Evolutionary conservation across 2,329 filamentous ascomycete species (phyloP).

Genomic region (Pseudohalonectria lignicola): DNA sequence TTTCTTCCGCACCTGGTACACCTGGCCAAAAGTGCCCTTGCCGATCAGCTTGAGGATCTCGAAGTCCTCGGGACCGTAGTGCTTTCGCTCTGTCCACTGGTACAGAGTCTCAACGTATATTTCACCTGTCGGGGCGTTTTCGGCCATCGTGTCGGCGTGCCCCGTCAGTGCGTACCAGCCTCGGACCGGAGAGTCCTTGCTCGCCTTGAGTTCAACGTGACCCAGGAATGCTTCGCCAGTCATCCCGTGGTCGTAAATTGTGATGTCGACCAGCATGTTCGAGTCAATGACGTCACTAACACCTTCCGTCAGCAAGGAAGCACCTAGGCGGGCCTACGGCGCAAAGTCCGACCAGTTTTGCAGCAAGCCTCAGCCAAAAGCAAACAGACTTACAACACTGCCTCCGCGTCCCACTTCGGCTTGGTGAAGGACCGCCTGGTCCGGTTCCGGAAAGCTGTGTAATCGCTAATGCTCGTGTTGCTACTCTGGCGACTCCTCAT

Average conservation of each 20-base stretch:
- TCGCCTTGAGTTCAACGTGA: constrained; percentile 72
- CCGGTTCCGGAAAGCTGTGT: constrained; percentile 47
- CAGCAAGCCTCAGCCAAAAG: background rate
- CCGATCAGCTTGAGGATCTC: constrained; percentile 93
- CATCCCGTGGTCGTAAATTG: constrained; percentile 75
- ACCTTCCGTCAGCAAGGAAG: background rate
- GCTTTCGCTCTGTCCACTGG: constrained; percentile 77
- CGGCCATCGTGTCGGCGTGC: constrained; percentile 57
- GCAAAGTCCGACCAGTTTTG: too few relatives aligned
- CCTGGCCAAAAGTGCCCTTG: constrained; percentile 96
- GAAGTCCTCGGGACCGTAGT: constrained; percentile 92
- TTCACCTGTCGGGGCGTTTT: constrained; percentile 73
- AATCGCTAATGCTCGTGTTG: constrained; percentile 73
- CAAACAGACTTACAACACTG: constrained; percentile 65
- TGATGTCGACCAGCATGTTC: constrained; percentile 83
- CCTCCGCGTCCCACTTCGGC: constrained; percentile 92
- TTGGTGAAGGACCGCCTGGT: constrained; percentile 55
- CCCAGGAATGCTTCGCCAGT: constrained; percentile 85
- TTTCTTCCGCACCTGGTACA: constrained; percentile 96
- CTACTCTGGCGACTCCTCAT: constrained; percentile 97
- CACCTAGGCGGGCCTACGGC: background rate
- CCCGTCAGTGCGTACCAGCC: constrained; percentile 80
- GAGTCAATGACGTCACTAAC: constrained; percentile 86
- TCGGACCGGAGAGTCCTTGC: constrained; percentile 59
- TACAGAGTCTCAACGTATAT: constrained; percentile 81